These are phyloP conservation scores for Ophiostoma quercus DNA, from an alignment of 2,329 filamentous ascomycete species.

Conservation along the genomic window DNA sequence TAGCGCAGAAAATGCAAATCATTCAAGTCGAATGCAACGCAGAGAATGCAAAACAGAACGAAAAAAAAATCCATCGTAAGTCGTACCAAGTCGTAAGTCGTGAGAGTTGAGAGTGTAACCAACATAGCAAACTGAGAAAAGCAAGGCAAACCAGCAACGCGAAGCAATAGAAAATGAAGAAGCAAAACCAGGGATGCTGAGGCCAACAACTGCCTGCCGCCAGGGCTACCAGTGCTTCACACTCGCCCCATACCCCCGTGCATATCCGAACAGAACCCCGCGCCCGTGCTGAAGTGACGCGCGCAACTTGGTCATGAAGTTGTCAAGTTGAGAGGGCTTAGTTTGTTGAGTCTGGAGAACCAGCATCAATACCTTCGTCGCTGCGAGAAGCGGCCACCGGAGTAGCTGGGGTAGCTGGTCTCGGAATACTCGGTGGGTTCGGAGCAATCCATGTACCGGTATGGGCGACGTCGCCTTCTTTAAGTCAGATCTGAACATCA, in stretches of 20 bases:
- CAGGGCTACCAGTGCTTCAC: not conserved
- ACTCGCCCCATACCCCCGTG: not conserved
- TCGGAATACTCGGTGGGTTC: too few species aligned
- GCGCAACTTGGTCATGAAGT: not conserved
- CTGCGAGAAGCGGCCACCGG: too few species aligned
- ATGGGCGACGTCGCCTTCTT: too few species aligned
- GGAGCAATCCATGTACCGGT: too few species aligned
- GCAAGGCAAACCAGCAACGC: not conserved
- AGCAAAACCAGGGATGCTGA: not conserved
- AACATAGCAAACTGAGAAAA: not conserved
- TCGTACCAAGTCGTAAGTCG: not conserved
- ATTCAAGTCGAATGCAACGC: not conserved
- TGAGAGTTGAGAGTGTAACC: not conserved
- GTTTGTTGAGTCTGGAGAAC: not conserved
- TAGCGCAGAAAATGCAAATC: not conserved
- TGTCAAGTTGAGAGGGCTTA: not conserved
- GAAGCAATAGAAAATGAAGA: not conserved
- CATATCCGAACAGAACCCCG: not conserved
- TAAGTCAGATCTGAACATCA: too few species aligned
- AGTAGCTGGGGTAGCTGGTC: too few species aligned
- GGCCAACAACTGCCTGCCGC: not conserved
- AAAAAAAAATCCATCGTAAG: not conserved
- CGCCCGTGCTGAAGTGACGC: not conserved
- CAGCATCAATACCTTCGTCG: not conserved
- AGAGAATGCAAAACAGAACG: not conserved